Percentiles rank a stretch among this genome's conserved stretches.
Evolutionary conservation across 2,329 filamentous ascomycete genomes (phyloP).

Genomic region (Penicillium sp.): DNA sequence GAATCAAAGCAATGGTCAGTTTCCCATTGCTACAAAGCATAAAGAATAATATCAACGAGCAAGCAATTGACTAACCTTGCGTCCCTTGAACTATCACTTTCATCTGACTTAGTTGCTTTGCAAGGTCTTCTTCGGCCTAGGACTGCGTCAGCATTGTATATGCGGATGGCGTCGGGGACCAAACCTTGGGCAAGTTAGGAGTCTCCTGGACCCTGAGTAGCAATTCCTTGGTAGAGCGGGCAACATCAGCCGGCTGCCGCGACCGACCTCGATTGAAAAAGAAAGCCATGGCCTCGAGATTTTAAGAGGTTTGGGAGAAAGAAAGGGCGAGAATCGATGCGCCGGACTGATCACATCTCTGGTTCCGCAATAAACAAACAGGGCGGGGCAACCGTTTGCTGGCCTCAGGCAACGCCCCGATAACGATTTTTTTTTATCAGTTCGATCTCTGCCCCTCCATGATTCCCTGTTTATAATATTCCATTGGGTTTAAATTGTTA

Average conservation of each 20-base stretch:
- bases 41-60: not conserved
- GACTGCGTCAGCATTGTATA: slow-evolving; percentile 54
- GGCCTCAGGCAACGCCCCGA: slow-evolving; percentile 23
- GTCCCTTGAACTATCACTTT: slow-evolving; percentile 92
- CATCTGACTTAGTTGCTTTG: slow-evolving; percentile 84
- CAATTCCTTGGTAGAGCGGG: slow-evolving; percentile 63
- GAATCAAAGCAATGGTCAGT: slow-evolving; percentile 10
- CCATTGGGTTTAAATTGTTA: not conserved
- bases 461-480: not conserved
- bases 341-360: slow-evolving; percentile 11
- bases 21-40: slow-evolving; percentile 2
- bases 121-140: slow-evolving; percentile 80
- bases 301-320: slow-evolving; percentile 14
- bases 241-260: slow-evolving; percentile 63
- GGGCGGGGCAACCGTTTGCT: slow-evolving; percentile 24
- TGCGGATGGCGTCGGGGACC: slow-evolving; percentile 50
- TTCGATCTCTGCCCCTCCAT: slow-evolving; percentile 23
- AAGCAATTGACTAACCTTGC: slow-evolving; percentile 60
- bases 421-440: slow-evolving; percentile 28
- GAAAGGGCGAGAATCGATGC: slow-evolving; percentile 11
- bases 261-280: slow-evolving; percentile 64
- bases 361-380: slow-evolving; percentile 26
- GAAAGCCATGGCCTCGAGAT: slow-evolving; percentile 61
- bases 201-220: slow-evolving; percentile 62
- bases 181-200: slow-evolving; percentile 57